Evolutionary conservation across 225 moss, liverwort and hornwort genomes (phyloP).

Genomic region (Straminergon stramineum): DNA sequence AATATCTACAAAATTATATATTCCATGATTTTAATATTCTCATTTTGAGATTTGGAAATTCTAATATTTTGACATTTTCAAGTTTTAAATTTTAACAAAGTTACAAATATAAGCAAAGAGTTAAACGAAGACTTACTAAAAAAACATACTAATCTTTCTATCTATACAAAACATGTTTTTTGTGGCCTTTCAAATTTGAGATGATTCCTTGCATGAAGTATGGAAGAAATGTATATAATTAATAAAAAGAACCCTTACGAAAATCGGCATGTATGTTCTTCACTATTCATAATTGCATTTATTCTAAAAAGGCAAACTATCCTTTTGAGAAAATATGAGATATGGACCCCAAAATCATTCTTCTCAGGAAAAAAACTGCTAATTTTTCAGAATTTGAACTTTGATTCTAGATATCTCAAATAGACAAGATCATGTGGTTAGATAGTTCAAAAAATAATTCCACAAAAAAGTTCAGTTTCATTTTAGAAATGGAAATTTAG

Average conservation of each 20-base stretch:
- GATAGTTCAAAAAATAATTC: too few species aligned
- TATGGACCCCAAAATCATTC: not conserved
- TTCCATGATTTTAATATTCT: not conserved
- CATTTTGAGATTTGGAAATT: not conserved
- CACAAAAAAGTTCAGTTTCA: too few species aligned
- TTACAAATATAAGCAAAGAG: not conserved
- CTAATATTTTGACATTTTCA: not conserved
- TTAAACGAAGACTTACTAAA: rapidly evolving
- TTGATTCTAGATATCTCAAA: not conserved
- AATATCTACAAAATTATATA: not conserved
- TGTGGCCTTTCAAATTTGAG: too few species aligned
- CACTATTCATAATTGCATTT: not conserved
- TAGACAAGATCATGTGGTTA: too few species aligned
- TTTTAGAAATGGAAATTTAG: too few species aligned
- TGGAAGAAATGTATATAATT: too few species aligned
- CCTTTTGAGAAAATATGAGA: not conserved
- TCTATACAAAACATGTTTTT: too few species aligned
- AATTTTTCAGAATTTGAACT: not conserved
- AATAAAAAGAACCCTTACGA: too few species aligned
- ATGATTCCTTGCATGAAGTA: too few species aligned
- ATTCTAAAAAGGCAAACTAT: not conserved
- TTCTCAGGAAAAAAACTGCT: rapidly evolving
- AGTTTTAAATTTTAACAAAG: not conserved
- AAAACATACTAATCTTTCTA: not conserved
- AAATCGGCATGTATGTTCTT: too few species aligned